Evolutionary conservation across 2,329 filamentous ascomycete genomes (phyloP).

Genomic region (Fusarium tuaranense): DNA sequence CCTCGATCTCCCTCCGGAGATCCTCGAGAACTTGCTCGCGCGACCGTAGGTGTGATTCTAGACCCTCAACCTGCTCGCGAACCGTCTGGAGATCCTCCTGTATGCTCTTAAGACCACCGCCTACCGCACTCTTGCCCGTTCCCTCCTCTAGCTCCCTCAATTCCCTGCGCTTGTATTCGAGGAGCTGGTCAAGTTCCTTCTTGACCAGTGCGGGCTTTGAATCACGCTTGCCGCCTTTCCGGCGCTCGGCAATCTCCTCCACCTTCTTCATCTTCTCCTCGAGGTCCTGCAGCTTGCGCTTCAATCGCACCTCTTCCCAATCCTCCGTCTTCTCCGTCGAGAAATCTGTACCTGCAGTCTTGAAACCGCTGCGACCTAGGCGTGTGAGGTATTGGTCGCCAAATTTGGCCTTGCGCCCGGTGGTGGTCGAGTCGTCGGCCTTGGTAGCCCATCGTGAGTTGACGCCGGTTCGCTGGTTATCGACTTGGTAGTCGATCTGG

Average conservation of each 20-base stretch:
- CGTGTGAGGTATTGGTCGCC: conserved; percentile 96
- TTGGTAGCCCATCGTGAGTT: conserved; percentile 83
- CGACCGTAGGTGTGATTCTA: conserved; percentile 84
- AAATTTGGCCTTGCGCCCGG: conserved; percentile 95
- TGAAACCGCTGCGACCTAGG: conserved; percentile 85
- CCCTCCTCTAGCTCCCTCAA: conserved; percentile 81
- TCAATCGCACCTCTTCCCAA: conserved; percentile 96
- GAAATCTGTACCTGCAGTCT: conserved; percentile 90
- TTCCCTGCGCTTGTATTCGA: conserved; percentile 92
- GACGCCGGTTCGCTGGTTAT: conserved; percentile 73
- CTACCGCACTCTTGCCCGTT: conserved; percentile 74
- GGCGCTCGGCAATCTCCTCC: conserved; percentile 77
- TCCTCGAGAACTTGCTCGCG: conserved; percentile 82
- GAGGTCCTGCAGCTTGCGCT: conserved; percentile 90
- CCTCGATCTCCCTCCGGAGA: conserved; percentile 85
- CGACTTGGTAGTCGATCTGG: conserved; percentile 95
- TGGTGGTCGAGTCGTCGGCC: conserved; percentile 82
- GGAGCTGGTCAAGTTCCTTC: conserved; percentile 89
- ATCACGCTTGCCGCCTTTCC: conserved; percentile 73
- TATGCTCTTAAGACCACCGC: conserved; percentile 80
- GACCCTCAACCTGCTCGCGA: conserved; percentile 91
- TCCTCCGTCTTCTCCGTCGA: conserved; percentile 87
- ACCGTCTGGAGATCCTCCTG: conserved; percentile 89
- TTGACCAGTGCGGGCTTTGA: conserved; percentile 92
- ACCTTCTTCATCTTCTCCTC: conserved; percentile 89